Evolutionary conservation across 2,329 filamentous ascomycete species (phyloP), one percentile per base, ranked within the genome.

Genomic region (Alternaria sp.): DNA sequence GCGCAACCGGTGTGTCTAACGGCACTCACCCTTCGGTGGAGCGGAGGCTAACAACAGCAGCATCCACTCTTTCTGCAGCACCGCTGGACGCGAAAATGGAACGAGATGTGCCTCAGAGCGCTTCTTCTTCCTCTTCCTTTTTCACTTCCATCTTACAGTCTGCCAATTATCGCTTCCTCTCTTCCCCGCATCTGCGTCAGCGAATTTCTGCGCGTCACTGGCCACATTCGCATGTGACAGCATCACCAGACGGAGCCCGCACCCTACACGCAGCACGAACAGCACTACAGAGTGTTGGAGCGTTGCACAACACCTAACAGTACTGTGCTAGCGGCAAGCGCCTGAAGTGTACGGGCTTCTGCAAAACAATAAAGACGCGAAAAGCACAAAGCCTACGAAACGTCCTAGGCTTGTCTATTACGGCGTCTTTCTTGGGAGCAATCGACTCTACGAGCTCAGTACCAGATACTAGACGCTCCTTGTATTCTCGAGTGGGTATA

Each of bases 221-320:
- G 44, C 60, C 57, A 53, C 59, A 55, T 65, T 70, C 62, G 71
- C 75, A 76, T 77, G 72, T 76, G 73, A 77, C 62, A 67, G 64
- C 62, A 69, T 71, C 68, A 73, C 65, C 56, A 57, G 56, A 54
- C 55, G 58, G 58, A 17, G 49, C 46, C 57, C 55, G 50, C 55
- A 67, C 46, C 55, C 56, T 47, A 19, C 52, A 60, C 51, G 13
- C 36, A 66, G 32, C 49, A 32, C 56, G 51, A 30, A 6, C 26
- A 36, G 30, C 46, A 45, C 25, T 15, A 36, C 36, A 21, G 26
- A 30, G 45, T 43, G 36, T 57, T 59, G 45, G 25, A 19, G 45
- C 44, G 26, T 61, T 49, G 51, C 43, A 59, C 50, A 26, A 15
- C 23, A 15, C 44, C 32, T 17, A 15, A 36, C 13, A 40, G 32